A percentile compares a stretch with the other conserved stretches of the same genome.
Evolutionary conservation across 805 yeast genomes (phyloP).

Genomic region (Debaryomyces castellii): DNA sequence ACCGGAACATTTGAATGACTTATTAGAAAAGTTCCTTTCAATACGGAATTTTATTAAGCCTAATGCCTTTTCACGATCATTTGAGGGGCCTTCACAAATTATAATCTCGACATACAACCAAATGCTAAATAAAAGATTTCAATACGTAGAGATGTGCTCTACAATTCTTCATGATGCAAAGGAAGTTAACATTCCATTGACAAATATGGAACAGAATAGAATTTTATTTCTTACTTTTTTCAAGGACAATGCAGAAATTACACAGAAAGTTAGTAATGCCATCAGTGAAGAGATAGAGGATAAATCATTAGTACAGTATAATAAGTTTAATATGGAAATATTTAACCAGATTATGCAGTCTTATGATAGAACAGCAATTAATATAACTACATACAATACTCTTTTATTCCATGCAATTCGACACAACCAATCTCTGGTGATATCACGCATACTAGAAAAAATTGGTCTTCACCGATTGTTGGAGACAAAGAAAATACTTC

Average conservation of each 20-base stretch:
- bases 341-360: conserved; percentile 17
- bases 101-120: conserved; percentile 14
- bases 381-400: conserved; percentile 21
- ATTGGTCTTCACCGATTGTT: conserved; percentile 6
- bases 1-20: conserved; percentile 25
- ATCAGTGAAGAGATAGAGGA: conserved; percentile 2
- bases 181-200: conserved; percentile 23
- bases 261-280: conserved; percentile 10
- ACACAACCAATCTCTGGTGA: conserved; percentile 20
- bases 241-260: conserved; percentile 26
- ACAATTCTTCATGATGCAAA: conserved; percentile 28
- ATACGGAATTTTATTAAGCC: conserved; percentile 28
- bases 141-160: conserved; percentile 19
- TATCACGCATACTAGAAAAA: conserved; percentile 18
- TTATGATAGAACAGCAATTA: conserved; percentile 8
- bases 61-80: conserved; percentile 11
- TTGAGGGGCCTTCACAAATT: conserved; percentile 2
- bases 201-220: conserved; percentile 27
- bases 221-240: conserved; percentile 30
- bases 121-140: conserved; percentile 17
- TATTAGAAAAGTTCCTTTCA: conserved; percentile 22
- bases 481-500: neutral
- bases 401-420: conserved; percentile 29
- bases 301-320: conserved; percentile 1
- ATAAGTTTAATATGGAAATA: conserved; percentile 19